Percentiles rank a stretch among this genome's conserved stretches.
phyloP scores from a whole-genome alignment of 1,284 basidiomycete species.

The Prillingera fragicola region DNA sequence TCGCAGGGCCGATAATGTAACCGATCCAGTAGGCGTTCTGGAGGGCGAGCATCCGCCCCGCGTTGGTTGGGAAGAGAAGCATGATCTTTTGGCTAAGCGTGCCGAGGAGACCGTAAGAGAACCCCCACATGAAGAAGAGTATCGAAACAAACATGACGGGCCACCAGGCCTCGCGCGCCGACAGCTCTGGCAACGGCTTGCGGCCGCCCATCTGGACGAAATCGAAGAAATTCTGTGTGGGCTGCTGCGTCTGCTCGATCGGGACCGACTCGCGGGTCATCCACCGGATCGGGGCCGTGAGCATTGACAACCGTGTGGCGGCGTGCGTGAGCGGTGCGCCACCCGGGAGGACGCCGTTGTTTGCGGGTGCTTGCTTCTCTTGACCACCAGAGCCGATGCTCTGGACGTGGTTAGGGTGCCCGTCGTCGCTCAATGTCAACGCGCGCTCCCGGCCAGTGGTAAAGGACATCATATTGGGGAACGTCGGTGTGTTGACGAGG shows the following conservation, averaged over 20 bases:
- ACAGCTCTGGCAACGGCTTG: slow-evolving; percentile 40
- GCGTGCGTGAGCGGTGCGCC: too few relatives aligned
- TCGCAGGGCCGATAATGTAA: slow-evolving; percentile 36
- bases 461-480: too few relatives aligned
- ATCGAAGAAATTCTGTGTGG: slow-evolving; percentile 41
- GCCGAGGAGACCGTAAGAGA: slow-evolving; percentile 44
- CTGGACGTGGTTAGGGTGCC: too few relatives aligned
- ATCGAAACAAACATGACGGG: slow-evolving; percentile 42
- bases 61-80: too few relatives aligned
- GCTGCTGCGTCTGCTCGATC: slow-evolving; percentile 22
- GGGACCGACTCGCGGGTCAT: background rate
- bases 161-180: slow-evolving; percentile 37
- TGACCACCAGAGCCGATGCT: too few relatives aligned
- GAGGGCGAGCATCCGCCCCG: slow-evolving; percentile 31
- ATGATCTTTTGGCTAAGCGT: slow-evolving; percentile 40
- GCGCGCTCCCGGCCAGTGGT: too few relatives aligned
- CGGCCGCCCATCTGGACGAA: slow-evolving; percentile 42
- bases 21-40: slow-evolving; percentile 43
- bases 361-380: too few relatives aligned
- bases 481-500: background rate
- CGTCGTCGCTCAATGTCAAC: too few relatives aligned
- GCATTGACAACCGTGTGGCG: slow-evolving; percentile 4
- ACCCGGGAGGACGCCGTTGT: too few relatives aligned
- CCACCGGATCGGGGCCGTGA: slow-evolving; percentile 6
- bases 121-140: slow-evolving; percentile 47